A percentile compares a stretch with the other conserved stretches of the same genome.
Evolutionary conservation across 192 early-diverging fungal genomes (phyloP).

Genomic region (Rhizophagus prolifer): DNA sequence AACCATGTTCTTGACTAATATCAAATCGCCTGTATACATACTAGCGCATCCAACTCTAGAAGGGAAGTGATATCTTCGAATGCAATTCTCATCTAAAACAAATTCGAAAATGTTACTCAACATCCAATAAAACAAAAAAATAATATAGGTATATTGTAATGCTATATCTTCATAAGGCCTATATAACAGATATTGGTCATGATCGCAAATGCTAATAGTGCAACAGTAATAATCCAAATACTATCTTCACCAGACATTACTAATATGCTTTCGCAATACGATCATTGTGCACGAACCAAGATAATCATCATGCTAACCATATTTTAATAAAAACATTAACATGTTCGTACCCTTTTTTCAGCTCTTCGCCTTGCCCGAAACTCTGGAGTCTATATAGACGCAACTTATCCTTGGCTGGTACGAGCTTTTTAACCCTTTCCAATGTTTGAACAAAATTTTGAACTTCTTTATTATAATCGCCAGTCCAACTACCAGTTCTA

Average conservation of each 20-base stretch:
- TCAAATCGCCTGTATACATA: neutral
- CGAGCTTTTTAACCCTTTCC: too few relatives aligned
- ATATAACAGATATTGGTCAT: constrained; percentile 1
- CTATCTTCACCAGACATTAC: constrained; percentile 14
- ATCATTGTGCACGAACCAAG: neutral
- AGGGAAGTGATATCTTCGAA: neutral
- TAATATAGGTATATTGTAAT: neutral
- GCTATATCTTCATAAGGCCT: neutral
- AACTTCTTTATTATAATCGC: too few relatives aligned
- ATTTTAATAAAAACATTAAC: neutral
- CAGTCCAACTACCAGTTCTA: neutral
- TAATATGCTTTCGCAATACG: neutral
- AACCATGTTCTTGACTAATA: neutral
- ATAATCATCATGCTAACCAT: neutral
- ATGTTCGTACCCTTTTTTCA: neutral
- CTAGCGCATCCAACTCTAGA: neutral
- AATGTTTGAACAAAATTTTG: too few relatives aligned
- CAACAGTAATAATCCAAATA: constrained; percentile 1
- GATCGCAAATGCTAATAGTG: neutral
- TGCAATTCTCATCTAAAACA: neutral
- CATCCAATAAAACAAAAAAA: neutral
- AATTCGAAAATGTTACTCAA: neutral
- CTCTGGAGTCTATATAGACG: too few relatives aligned
- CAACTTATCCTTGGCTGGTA: too few relatives aligned
- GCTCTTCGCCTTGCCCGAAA: neutral